phyloP scores from a whole-genome alignment of 148 eudicot species.

The Spergularia marina region DNA sequence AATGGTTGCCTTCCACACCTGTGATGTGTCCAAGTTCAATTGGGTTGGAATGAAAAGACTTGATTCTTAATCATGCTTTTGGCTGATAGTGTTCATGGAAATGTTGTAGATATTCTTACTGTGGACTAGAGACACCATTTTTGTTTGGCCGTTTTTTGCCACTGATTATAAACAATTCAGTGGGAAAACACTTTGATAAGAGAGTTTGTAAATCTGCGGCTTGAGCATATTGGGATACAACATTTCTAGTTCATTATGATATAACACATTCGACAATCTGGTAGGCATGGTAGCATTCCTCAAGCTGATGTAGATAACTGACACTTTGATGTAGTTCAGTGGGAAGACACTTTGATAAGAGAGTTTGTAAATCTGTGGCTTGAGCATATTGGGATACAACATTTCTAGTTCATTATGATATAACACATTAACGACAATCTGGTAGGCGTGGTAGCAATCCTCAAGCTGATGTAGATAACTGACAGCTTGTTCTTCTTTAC shows the following conservation, averaged over 20 bases:
- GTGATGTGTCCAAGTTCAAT: too few relatives aligned
- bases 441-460: not conserved
- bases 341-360: not conserved
- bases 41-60: not conserved
- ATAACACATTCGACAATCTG: too few relatives aligned
- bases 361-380: not conserved
- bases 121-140: not conserved
- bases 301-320: slow-evolving; percentile 4
- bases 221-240: too few relatives aligned
- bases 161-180: not conserved
- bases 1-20: too few relatives aligned
- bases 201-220: not conserved
- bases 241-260: too few relatives aligned
- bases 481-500: not conserved
- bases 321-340: too few relatives aligned
- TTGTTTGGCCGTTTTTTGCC: not conserved
- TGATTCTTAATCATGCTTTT: not conserved
- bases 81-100: not conserved
- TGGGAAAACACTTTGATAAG: not conserved
- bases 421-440: too few relatives aligned
- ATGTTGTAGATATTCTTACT: not conserved
- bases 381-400: too few relatives aligned
- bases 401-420: too few relatives aligned
- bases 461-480: slow-evolving; percentile 6
- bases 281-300: not conserved